These are phyloP conservation scores for Phaeosphaeria sp. DNA, from an alignment of 2,329 filamentous ascomycete species.

Conservation along the genomic window DNA sequence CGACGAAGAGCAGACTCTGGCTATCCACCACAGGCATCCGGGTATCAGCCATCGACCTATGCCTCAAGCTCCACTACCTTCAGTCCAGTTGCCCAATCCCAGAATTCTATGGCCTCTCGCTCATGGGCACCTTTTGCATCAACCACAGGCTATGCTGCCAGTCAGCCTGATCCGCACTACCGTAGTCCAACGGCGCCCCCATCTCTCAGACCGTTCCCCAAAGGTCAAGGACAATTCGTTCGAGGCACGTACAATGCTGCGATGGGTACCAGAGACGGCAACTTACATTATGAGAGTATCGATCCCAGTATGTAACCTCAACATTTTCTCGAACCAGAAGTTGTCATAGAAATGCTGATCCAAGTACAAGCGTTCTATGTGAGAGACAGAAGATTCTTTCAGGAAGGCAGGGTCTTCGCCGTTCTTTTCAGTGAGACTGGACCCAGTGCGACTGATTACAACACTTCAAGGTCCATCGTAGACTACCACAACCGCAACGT, in stretches of 20 bases:
- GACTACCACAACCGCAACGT: constrained; percentile 11
- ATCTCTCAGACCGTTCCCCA: not conserved
- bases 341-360: not conserved
- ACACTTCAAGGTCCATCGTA: constrained; percentile 5
- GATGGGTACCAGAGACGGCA: not conserved
- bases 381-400: not conserved
- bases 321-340: not conserved
- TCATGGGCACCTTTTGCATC: too few species aligned
- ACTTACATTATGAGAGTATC: not conserved
- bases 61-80: too few species aligned
- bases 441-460: not conserved
- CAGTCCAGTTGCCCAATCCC: too few species aligned
- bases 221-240: not conserved
- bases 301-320: not conserved
- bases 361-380: not conserved
- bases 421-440: not conserved
- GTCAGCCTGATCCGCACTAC: too few species aligned
- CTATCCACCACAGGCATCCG: too few species aligned
- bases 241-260: not conserved
- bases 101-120: too few species aligned
- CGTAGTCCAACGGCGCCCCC: too few species aligned
- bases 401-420: not conserved
- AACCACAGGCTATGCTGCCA: too few species aligned
- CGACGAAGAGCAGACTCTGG: too few species aligned
- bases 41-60: too few species aligned